Evolutionary conservation across 768 basidiomycete genomes (phyloP).

Genomic region (Podaxis sp.): DNA sequence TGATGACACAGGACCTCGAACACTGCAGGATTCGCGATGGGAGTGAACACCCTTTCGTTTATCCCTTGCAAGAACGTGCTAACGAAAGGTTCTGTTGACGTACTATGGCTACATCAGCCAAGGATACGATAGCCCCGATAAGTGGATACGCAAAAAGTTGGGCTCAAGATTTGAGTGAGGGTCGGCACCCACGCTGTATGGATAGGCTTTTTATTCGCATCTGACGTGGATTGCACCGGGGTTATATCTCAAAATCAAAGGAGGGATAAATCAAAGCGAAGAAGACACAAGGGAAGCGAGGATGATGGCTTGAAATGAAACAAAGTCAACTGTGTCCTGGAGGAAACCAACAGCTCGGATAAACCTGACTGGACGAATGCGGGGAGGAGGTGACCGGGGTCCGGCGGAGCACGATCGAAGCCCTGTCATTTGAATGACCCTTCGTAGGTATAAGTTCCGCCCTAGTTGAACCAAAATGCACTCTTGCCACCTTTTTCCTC

Average conservation of each 20-base stretch:
- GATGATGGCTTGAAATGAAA: not conserved
- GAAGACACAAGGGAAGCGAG: not conserved
- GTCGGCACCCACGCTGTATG: not conserved
- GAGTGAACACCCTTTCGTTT: not conserved
- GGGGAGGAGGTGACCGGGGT: conserved; percentile 38
- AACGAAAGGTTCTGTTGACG: not conserved
- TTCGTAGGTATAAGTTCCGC: conserved; percentile 59
- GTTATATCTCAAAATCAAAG: not conserved
- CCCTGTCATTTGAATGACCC: conserved; percentile 45
- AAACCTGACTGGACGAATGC: conserved; percentile 15
- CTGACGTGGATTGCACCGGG: not conserved
- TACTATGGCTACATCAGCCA: not conserved
- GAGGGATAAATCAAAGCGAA: not conserved
- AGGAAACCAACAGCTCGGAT: conserved; percentile 7
- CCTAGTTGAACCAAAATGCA: conserved; percentile 48
- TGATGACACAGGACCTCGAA: conserved; percentile 15
- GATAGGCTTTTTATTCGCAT: conserved; percentile 11
- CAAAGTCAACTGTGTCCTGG: not conserved
- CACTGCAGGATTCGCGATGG: conserved; percentile 3
- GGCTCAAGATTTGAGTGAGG: conserved; percentile 4
- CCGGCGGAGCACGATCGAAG: conserved; percentile 42
- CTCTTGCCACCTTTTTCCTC: conserved; percentile 43
- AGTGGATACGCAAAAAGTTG: not conserved
- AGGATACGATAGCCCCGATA: not conserved
- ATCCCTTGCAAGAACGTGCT: not conserved